Conservation (phyloP, 2,329 filamentous ascomycete genomes). For the Polytolypa hystricis region DNA sequence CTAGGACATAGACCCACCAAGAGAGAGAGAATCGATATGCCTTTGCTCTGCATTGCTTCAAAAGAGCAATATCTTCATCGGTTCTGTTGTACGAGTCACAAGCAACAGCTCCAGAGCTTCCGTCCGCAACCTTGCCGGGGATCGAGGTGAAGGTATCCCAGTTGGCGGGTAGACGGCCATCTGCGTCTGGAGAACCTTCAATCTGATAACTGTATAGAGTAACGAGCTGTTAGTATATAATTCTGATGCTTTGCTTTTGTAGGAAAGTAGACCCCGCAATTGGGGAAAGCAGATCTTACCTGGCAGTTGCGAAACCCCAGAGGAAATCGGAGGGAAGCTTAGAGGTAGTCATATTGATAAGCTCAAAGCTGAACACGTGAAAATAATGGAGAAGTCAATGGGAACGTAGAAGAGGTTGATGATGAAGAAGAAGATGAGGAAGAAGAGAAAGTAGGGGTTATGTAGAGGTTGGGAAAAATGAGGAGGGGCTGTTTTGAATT, state of each 20-base stretch:
- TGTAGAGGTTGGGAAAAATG: no score
- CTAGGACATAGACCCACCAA: conserved; percentile 42
- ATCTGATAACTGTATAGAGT: conserved; percentile 65
- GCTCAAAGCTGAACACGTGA: not conserved
- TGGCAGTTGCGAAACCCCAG: conserved; percentile 71
- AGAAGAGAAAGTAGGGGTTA: no score
- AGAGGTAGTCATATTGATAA: conserved; percentile 15
- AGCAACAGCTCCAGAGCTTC: conserved; percentile 61
- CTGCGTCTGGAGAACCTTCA: conserved; percentile 62
- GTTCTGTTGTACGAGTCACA: conserved; percentile 82
- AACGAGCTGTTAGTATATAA: no score
- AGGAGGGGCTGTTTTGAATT: no score
- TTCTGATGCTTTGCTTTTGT: no score
- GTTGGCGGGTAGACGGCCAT: conserved; percentile 71
- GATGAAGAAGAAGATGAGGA: no score
- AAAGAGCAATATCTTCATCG: conserved; percentile 61
- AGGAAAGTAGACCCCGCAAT: no score
- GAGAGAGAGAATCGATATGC: conserved; percentile 78
- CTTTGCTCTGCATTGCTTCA: conserved; percentile 62
- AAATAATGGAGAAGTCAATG: no score
- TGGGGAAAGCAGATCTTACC: conserved; percentile 48
- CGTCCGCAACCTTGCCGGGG: conserved; percentile 72
- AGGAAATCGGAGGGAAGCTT: conserved; percentile 56
- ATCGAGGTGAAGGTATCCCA: conserved; percentile 83
- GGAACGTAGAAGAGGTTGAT: no score